Conservation (phyloP, 805 yeast species). For the Pichia phayaonensis region DNA sequence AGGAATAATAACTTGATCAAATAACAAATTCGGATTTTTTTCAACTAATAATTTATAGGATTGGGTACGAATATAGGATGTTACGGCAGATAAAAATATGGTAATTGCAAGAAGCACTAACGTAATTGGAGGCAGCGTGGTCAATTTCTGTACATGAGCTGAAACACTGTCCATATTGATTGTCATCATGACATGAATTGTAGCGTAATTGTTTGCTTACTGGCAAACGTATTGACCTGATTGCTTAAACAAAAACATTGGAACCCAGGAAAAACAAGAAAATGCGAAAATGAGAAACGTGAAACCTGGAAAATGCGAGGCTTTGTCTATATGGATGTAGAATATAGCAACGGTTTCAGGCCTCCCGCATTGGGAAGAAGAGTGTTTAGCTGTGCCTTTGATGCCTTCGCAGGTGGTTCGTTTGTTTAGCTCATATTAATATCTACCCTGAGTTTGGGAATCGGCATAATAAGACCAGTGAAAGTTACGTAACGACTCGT, state of each 20-base stretch:
- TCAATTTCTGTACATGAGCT: background rate
- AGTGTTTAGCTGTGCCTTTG: too few relatives aligned
- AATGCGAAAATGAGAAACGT: background rate
- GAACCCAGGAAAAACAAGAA: background rate
- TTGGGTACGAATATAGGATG: slow-evolving; percentile 36
- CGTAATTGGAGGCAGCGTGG: slow-evolving; percentile 22
- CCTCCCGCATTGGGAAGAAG: too few relatives aligned
- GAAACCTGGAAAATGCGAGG: background rate
- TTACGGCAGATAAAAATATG: slow-evolving; percentile 31
- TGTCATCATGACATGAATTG: background rate
- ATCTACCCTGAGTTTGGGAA: too few relatives aligned
- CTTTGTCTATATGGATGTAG: too few relatives aligned
- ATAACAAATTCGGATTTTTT: slow-evolving; percentile 20
- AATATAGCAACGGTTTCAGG: too few relatives aligned
- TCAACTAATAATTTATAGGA: slow-evolving; percentile 23
- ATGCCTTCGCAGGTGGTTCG: too few relatives aligned
- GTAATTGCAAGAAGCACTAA: slow-evolving; percentile 35
- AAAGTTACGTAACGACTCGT: too few relatives aligned
- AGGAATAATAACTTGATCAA: slow-evolving; percentile 41
- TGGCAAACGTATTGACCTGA: too few relatives aligned
- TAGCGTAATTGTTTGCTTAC: too few relatives aligned
- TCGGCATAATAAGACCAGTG: too few relatives aligned
- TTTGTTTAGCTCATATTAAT: too few relatives aligned
- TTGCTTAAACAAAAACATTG: background rate
- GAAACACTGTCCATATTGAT: background rate